Evolutionary conservation across 768 basidiomycete species (phyloP).

Genomic region (Termitomyces sp.): DNA sequence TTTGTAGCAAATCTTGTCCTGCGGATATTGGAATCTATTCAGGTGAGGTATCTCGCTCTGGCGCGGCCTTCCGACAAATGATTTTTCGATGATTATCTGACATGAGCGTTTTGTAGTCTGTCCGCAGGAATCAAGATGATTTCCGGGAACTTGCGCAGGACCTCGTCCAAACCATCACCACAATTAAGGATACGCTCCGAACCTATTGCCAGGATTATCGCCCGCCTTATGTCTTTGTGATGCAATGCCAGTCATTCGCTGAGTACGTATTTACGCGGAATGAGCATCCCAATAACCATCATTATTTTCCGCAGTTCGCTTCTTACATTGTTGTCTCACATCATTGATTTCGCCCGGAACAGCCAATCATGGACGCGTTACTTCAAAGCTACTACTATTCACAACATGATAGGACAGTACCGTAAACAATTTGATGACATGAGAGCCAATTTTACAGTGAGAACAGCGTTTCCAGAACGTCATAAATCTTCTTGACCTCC

Average conservation of each 20-base stretch:
- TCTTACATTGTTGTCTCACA: background rate
- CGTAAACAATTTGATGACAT: slow-evolving; percentile 4
- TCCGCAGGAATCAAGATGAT: slow-evolving; percentile 2
- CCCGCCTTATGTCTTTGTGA: background rate
- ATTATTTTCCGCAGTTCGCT: background rate
- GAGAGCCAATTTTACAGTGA: slow-evolving; percentile 2
- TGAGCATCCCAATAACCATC: too few species aligned
- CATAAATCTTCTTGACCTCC: too few species aligned
- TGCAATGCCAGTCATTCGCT: slow-evolving; percentile 2
- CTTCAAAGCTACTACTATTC: background rate
- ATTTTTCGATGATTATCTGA: background rate
- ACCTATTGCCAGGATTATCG: background rate
- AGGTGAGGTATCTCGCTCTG: background rate
- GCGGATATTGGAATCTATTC: slow-evolving; percentile 4
- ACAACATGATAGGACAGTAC: slow-evolving; percentile 1
- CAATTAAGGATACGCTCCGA: slow-evolving; percentile 2
- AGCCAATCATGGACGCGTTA: slow-evolving; percentile 4
- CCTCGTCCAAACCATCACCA: slow-evolving; percentile 3
- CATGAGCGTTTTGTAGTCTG: background rate
- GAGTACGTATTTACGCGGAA: background rate
- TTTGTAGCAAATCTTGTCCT: slow-evolving; percentile 6
- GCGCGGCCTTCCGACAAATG: background rate
- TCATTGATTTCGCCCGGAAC: background rate
- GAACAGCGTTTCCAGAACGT: background rate
- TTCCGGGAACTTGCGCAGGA: slow-evolving; percentile 5